Evolutionary conservation across 345 rosid genomes (phyloP).

Genomic region (Iberis pinnata): DNA sequence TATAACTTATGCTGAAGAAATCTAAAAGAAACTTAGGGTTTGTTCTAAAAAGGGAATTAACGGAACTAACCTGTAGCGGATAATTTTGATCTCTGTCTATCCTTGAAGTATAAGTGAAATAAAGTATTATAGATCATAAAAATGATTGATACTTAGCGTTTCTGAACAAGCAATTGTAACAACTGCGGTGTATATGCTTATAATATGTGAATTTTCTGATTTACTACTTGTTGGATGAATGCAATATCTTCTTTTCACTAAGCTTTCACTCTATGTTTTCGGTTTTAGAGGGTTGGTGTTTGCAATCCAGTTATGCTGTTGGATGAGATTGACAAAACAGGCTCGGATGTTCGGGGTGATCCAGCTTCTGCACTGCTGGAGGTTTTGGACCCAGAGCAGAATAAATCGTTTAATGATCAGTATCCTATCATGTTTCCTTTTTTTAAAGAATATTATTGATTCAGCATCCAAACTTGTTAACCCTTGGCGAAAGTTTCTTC

Average conservation of each 20-base stretch:
- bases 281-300: slow-evolving; percentile 75
- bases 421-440: slow-evolving; percentile 50
- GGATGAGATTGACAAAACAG: slow-evolving; percentile 98
- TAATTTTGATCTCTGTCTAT: slow-evolving; percentile 2
- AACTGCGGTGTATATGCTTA: too few relatives aligned
- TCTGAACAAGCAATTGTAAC: not conserved
- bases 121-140: slow-evolving; percentile 1
- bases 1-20: not conserved
- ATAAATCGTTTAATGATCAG: slow-evolving; percentile 88
- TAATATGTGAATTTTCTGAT: slow-evolving; percentile 2
- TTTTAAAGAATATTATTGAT: not conserved
- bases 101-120: not conserved
- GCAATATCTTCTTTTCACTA: not conserved
- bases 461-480: not conserved
- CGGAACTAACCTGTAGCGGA: not conserved
- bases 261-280: slow-evolving; percentile 26
- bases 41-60: too few relatives aligned
- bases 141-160: not conserved
- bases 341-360: slow-evolving; percentile 96
- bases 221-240: slow-evolving; percentile 1
- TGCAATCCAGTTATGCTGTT: slow-evolving; percentile 95
- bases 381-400: slow-evolving; percentile 99
- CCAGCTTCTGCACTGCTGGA: slow-evolving; percentile 97
- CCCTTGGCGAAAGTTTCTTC: not conserved
- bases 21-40: not conserved